Evolutionary conservation across 352 stramenopile genomes (phyloP).

Genomic region (Globisporangium perplexum): DNA sequence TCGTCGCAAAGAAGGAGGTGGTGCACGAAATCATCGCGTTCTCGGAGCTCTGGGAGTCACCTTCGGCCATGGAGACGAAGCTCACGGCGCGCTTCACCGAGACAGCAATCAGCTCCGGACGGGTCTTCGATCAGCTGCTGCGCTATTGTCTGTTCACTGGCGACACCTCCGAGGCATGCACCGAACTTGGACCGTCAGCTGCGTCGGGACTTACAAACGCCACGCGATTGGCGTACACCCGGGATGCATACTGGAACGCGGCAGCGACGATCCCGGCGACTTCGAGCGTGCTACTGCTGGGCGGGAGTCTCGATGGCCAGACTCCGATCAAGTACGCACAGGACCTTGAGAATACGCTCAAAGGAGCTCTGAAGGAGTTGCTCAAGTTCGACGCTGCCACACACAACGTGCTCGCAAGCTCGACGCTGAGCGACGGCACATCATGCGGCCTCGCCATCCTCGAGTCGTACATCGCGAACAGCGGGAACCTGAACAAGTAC

Average conservation of each 20-base stretch:
- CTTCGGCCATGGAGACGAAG: slow-evolving; percentile 32
- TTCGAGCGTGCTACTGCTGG: slow-evolving; percentile 54
- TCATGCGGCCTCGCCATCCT: slow-evolving; percentile 46
- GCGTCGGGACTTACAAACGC: slow-evolving; percentile 1
- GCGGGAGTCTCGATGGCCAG: slow-evolving; percentile 34
- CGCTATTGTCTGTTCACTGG: slow-evolving; percentile 61
- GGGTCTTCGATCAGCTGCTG: slow-evolving; percentile 34
- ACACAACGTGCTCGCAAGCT: slow-evolving; percentile 37
- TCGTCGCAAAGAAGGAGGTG: slow-evolving; percentile 21
- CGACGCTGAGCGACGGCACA: slow-evolving; percentile 24
- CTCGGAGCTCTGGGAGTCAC: slow-evolving; percentile 69
- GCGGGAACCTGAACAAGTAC: slow-evolving; percentile 35
- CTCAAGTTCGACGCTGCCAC: slow-evolving; percentile 29
- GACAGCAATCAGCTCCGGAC: slow-evolving; percentile 36
- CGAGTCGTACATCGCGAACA: slow-evolving; percentile 44
- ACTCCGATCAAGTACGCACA: slow-evolving; percentile 38
- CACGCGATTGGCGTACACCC: slow-evolving; percentile 29
- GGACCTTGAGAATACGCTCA: slow-evolving; percentile 28
- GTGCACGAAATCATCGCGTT: slow-evolving; percentile 62
- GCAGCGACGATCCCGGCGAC: slow-evolving; percentile 21
- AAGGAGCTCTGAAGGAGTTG: slow-evolving; percentile 37
- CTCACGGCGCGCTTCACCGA: slow-evolving; percentile 43
- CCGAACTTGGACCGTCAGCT: slow-evolving; percentile 12
- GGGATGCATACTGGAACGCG: slow-evolving; percentile 24
- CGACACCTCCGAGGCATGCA: slow-evolving; percentile 30